Evolutionary conservation across 2,329 filamentous ascomycete genomes (phyloP).

Genomic region (Botrytis hyacinthi): DNA sequence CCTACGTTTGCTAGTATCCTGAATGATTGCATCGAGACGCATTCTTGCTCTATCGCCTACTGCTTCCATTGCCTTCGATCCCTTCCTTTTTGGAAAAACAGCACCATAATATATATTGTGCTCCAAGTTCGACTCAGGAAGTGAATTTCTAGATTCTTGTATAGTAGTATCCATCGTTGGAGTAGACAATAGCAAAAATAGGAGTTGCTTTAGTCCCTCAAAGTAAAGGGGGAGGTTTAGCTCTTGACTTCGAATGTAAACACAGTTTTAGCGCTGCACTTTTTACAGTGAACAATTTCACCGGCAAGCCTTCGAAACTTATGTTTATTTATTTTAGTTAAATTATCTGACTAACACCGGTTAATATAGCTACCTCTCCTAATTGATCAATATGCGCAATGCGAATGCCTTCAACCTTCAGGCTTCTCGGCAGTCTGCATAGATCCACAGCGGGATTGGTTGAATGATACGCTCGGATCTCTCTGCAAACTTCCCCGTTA

Average conservation of each 20-base stretch:
- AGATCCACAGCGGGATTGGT: not conserved
- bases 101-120: too few species aligned
- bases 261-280: too few species aligned
- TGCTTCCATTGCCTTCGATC: not conserved
- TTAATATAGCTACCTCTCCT: not conserved
- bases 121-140: too few species aligned
- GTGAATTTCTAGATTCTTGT: not conserved
- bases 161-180: not conserved
- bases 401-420: not conserved
- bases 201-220: not conserved
- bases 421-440: not conserved
- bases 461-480: not conserved
- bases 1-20: not conserved
- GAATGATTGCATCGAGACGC: not conserved
- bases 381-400: not conserved
- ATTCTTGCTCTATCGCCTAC: not conserved
- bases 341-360: not conserved
- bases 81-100: not conserved
- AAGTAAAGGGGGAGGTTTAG: too few species aligned
- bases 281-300: too few species aligned
- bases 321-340: too few species aligned
- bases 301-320: too few species aligned
- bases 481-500: not conserved
- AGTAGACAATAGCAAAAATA: not conserved
- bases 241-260: too few species aligned